These are phyloP conservation scores for Alternaria panax DNA, from an alignment of 2,329 filamentous ascomycete species.

Conservation along the genomic window DNA sequence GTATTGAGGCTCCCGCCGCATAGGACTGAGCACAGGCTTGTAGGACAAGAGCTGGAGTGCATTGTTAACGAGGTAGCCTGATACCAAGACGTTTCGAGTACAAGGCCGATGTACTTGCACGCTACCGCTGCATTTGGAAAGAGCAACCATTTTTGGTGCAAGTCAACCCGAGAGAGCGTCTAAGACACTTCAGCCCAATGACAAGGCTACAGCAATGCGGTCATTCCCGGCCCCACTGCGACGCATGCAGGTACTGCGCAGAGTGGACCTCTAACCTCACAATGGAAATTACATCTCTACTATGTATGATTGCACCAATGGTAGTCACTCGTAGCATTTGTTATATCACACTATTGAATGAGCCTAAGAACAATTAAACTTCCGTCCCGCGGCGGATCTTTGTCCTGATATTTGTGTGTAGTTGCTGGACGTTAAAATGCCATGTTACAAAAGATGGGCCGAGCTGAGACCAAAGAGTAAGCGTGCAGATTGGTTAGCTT, in stretches of 20 bases:
- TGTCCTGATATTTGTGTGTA: neutral
- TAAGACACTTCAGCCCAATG: slow-evolving; percentile 24
- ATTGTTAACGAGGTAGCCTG: slow-evolving; percentile 17
- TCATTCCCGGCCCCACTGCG: slow-evolving; percentile 35
- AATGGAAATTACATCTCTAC: neutral
- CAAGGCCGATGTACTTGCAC: slow-evolving; percentile 37
- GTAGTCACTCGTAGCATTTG: neutral
- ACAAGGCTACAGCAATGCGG: slow-evolving; percentile 29
- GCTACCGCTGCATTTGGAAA: slow-evolving; percentile 11
- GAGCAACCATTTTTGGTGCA: slow-evolving; percentile 14
- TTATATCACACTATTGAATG: neutral
- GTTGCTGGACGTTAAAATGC: neutral
- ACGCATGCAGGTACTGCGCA: slow-evolving; percentile 19
- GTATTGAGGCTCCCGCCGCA: neutral
- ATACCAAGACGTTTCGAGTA: slow-evolving; percentile 19
- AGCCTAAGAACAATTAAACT: neutral
- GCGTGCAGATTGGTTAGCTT: neutral
- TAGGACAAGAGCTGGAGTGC: neutral
- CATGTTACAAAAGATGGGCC: neutral
- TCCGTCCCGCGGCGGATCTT: neutral
- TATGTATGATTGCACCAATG: neutral
- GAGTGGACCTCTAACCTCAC: neutral
- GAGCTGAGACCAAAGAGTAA: neutral
- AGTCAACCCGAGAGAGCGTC: neutral
- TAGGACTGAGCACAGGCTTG: neutral